Evolutionary conservation across 1,139 yeast genomes (phyloP), one percentile per base, ranked within the genome.

Genomic region (Kodamaea sp.): DNA sequence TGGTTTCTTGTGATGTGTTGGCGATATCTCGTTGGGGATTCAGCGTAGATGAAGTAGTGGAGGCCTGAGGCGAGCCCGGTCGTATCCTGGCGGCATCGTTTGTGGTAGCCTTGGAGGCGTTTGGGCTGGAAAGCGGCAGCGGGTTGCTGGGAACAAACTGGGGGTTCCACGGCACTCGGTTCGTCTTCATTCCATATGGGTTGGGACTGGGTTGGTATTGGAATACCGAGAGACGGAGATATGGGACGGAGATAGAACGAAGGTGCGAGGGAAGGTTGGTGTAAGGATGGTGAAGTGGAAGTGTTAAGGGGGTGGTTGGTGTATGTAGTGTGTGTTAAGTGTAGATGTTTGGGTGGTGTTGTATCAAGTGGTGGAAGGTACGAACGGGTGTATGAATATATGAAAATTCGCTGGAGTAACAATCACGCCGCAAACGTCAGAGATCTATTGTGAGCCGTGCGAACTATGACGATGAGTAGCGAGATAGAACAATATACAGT

Each of bases 81-180:
- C 33, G 33, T 30, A 30, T 25, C 20, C 22, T 25, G 15, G 23
- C 19, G 8, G 33, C 15, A 16, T n/a, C 14, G 15, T 11, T 18
- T 13, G 6, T 18, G 21, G 8, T 18, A 7, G 20, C 21, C 18
- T 26, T 26, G 24, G 27, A 22, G 15, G 20, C 11, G 28, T 11
- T 26, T 14, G 40, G 42, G 15, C 26, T 29, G 11, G 42, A 39
- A 16, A 39, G 30, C 13, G 44, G 44, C 15, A 41, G 36, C 12
- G 44, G 44, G 22, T 38, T 34, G 18, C 33, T 34, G 22, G 44
- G 44, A 7, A 36, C 29, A 22, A 41, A 41, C 29, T 29, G 24
- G 29, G 39, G 31, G 28, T 32, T 36, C 39, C 38, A 27, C 22
- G 21, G 15, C 14, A 15, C 20, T 13, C 26, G 26, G 11, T 24